Conservation (phyloP, 2,329 filamentous ascomycete species). For the Myriosclerotinia duriaeana region DNA sequence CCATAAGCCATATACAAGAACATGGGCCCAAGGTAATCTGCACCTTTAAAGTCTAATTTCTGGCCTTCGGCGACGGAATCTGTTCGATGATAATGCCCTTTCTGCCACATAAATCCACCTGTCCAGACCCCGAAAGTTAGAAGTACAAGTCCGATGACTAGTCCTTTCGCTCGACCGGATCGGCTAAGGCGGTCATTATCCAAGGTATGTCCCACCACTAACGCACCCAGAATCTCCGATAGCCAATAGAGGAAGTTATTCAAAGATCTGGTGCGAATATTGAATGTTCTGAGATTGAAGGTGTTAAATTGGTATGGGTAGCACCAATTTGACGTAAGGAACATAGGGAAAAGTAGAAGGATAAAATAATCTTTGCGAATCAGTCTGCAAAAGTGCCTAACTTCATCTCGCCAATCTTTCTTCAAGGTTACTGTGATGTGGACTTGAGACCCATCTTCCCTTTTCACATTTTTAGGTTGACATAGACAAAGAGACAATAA, state of each 20-base stretch:
- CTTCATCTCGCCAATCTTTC: constrained; percentile 76
- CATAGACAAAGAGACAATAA: constrained; percentile 65
- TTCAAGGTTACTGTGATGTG: constrained; percentile 73
- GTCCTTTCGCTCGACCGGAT: constrained; percentile 59
- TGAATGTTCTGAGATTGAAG: constrained; percentile 68
- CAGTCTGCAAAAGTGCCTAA: constrained; percentile 70
- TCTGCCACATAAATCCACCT: constrained; percentile 75
- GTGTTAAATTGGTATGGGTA: constrained; percentile 76
- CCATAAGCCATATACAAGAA: constrained; percentile 87
- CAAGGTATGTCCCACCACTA: constrained; percentile 68
- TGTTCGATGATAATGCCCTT: constrained; percentile 52
- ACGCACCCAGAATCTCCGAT: constrained; percentile 72
- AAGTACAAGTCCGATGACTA: constrained; percentile 48
- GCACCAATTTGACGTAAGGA: constrained; percentile 75
- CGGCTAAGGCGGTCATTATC: constrained; percentile 61
- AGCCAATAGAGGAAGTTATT: constrained; percentile 76
- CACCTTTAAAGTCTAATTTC: constrained; percentile 60
- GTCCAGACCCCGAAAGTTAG: constrained; percentile 78
- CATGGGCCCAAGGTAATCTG: constrained; percentile 73
- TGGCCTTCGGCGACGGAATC: constrained; percentile 22
- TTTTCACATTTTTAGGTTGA: constrained; percentile 68
- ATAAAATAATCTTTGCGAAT: constrained; percentile 69
- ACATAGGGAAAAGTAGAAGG: constrained; percentile 73
- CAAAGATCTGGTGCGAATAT: constrained; percentile 67
- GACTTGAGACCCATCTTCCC: constrained; percentile 72